Percentiles rank a stretch among this genome's conserved stretches.
Evolutionary conservation across 163 green algal genomes (phyloP).

Genomic region (Scenedesmus sp.): DNA sequence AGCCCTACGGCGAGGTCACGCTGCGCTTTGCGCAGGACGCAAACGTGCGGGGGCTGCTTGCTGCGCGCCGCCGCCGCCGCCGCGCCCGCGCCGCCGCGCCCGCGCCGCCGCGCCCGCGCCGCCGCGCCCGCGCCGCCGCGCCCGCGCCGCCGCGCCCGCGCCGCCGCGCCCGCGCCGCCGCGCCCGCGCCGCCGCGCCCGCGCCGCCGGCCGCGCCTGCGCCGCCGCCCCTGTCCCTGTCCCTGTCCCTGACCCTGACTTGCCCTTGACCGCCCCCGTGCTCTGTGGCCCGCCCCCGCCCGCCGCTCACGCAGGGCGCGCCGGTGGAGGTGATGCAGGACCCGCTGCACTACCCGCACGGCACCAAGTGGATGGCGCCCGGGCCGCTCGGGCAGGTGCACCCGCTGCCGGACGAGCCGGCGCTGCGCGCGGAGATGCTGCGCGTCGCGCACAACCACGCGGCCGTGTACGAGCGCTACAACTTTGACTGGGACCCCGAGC

Average conservation of each 20-base stretch:
- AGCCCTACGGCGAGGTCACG: constrained; percentile 92
- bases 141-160: no score
- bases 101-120: no score
- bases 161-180: no score
- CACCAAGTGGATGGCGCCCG: constrained; percentile 63
- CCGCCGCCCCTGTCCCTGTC: no score
- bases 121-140: no score
- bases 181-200: no score
- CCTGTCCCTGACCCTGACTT: no score
- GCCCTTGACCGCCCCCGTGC: no score
- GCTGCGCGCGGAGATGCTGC: constrained; percentile 70
- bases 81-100: no score
- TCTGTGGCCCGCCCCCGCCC: no score
- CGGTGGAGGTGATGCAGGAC: constrained; percentile 85
- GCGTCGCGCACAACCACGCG: constrained; percentile 71
- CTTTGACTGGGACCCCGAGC: constrained; percentile 76
- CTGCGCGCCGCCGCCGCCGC: no score
- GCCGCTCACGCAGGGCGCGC: constrained; percentile 70
- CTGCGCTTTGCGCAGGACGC: constrained; percentile 82
- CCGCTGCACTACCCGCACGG: constrained; percentile 92
- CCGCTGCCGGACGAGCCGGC: constrained; percentile 73
- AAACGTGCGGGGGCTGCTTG: constrained; percentile 27
- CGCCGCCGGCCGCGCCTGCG: no score
- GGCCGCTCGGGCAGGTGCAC: constrained; percentile 83
- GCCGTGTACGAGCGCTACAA: constrained; percentile 84